Conservation (phyloP, 2,329 filamentous ascomycete species). For the Thermomyces lanuginosus region DNA sequence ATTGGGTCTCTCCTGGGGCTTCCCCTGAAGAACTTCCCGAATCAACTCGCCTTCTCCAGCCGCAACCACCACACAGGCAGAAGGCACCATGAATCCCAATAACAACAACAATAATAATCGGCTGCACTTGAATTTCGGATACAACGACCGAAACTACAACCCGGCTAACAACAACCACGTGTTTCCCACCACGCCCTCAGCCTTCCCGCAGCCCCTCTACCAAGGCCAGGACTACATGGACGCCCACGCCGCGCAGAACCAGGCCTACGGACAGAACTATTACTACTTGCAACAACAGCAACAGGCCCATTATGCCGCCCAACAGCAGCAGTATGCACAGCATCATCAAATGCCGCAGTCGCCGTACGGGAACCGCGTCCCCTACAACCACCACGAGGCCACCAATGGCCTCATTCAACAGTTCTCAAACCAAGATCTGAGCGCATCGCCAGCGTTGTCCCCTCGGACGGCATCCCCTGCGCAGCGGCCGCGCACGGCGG, state of each 20-base stretch:
- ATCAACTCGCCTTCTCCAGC: too few species aligned
- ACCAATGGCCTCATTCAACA: conserved; percentile 88
- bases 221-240: conserved; percentile 47
- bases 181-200: conserved; percentile 82
- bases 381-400: conserved; percentile 53
- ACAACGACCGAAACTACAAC: conserved; percentile 49
- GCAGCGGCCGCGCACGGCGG: conserved; percentile 72
- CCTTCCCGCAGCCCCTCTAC: conserved; percentile 82
- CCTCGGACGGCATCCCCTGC: conserved; percentile 51
- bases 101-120: conserved; percentile 49
- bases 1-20: too few species aligned
- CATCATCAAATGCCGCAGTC: conserved; percentile 39
- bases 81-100: conserved; percentile 43
- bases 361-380: conserved; percentile 36
- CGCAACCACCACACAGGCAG: too few species aligned
- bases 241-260: conserved; percentile 23
- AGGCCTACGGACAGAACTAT: conserved; percentile 19
- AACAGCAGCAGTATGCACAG: conserved; percentile 37
- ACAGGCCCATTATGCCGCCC: conserved; percentile 34
- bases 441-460: conserved; percentile 54
- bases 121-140: conserved; percentile 33
- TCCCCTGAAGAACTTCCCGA: too few species aligned
- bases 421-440: conserved; percentile 90
- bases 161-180: conserved; percentile 47
- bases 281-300: conserved; percentile 24